phyloP scores from a whole-genome alignment of 139 green algal genomes.

The Pseudopediastrum boryanum region DNA sequence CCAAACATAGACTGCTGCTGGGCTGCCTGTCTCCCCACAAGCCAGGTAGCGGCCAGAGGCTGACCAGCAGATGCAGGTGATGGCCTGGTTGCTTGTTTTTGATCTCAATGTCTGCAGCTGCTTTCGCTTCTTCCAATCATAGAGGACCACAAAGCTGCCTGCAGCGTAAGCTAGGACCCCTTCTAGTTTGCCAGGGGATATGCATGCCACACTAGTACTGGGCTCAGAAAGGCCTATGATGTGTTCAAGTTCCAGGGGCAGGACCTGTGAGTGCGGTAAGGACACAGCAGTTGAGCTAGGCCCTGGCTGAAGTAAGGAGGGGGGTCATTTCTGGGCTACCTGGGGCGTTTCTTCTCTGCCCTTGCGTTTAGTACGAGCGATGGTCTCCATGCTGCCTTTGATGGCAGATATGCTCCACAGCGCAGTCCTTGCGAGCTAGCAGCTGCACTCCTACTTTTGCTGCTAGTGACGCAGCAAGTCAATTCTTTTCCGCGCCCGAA shows the following conservation, averaged over 20 bases:
- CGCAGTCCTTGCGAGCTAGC: too few relatives aligned
- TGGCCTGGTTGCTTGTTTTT: slow-evolving; percentile 24
- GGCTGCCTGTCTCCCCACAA: slow-evolving; percentile 42
- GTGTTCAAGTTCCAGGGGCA: slow-evolving; percentile 4
- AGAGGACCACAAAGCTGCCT: slow-evolving; percentile 35
- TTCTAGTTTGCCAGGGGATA: neutral
- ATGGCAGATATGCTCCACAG: too few relatives aligned
- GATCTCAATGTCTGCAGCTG: slow-evolving; percentile 30
- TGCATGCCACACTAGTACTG: neutral
- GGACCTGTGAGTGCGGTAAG: too few relatives aligned
- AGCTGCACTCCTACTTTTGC: too few relatives aligned
- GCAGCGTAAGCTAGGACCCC: slow-evolving; percentile 37
- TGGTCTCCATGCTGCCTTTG: too few relatives aligned
- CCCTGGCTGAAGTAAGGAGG: too few relatives aligned
- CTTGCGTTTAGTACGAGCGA: too few relatives aligned
- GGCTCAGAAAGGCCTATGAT: slow-evolving; percentile 19
- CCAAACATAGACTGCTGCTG: slow-evolving; percentile 44
- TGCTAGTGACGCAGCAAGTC: too few relatives aligned
- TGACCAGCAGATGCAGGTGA: slow-evolving; percentile 41
- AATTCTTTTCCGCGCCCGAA: too few relatives aligned
- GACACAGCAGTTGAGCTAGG: too few relatives aligned
- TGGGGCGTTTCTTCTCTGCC: too few relatives aligned
- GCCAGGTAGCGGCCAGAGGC: slow-evolving; percentile 40
- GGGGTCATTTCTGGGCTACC: too few relatives aligned
- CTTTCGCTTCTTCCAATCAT: slow-evolving; percentile 28